A percentile compares a stretch with the other conserved stretches of the same genome.
phyloP scores from a whole-genome alignment of 345 rosid species.

The Bruguiera sexangula region DNA sequence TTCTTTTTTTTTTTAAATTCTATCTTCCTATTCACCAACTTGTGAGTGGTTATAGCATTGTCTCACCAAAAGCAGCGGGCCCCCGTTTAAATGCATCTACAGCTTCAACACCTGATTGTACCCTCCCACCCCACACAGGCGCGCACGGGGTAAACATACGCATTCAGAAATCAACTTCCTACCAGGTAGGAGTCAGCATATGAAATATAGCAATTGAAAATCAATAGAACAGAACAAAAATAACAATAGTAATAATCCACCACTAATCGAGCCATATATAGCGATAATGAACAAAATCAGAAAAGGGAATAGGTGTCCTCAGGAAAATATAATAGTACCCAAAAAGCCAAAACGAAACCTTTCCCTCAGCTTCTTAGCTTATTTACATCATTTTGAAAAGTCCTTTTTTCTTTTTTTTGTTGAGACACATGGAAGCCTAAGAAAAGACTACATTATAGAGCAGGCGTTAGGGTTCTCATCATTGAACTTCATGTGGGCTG shows the following conservation, averaged over 20 bases:
- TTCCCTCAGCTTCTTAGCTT: not conserved
- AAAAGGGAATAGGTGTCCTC: not conserved
- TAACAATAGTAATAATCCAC: too few relatives aligned
- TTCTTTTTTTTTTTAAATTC: too few relatives aligned
- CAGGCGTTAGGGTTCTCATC: constrained; percentile 59
- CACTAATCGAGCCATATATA: too few relatives aligned
- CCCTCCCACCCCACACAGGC: too few relatives aligned
- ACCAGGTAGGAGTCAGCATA: too few relatives aligned
- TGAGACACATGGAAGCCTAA: not conserved
- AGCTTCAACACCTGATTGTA: too few relatives aligned
- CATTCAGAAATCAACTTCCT: too few relatives aligned
- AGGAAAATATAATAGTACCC: not conserved
- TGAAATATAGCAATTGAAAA: too few relatives aligned
- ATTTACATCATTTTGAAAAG: not conserved
- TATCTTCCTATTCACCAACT: too few relatives aligned
- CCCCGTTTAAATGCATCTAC: not conserved
- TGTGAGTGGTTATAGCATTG: not conserved
- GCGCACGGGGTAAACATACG: too few relatives aligned
- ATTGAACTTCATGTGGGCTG: constrained; percentile 47
- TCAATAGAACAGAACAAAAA: too few relatives aligned
- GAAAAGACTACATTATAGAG: constrained; percentile 9
- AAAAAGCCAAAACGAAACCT: not conserved
- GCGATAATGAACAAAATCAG: not conserved
- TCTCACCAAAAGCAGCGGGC: constrained; percentile 9
- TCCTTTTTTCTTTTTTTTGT: not conserved